These are phyloP conservation scores for Fraxinus anomala DNA, from an alignment of 257 asterid genomes.

Conservation along the genomic window DNA sequence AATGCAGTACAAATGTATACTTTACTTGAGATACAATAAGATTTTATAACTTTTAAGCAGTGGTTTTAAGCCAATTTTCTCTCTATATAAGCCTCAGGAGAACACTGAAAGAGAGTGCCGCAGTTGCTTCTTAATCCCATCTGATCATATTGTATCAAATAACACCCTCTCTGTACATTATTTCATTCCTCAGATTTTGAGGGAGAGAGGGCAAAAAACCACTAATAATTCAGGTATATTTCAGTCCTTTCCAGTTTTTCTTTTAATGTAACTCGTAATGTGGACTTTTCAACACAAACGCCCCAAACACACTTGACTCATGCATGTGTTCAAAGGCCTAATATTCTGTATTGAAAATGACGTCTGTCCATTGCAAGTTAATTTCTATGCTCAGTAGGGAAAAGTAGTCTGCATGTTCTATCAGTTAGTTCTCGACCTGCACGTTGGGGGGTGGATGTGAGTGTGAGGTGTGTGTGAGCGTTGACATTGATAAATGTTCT, in stretches of 20 bases:
- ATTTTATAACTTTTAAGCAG: constrained; percentile 17
- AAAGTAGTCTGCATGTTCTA: not conserved
- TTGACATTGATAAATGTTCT: not conserved
- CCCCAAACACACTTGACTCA: not conserved
- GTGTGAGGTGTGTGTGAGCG: not conserved
- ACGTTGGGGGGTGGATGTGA: not conserved
- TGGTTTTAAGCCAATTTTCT: constrained; percentile 13
- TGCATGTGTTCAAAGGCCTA: not conserved
- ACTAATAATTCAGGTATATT: constrained; percentile 36
- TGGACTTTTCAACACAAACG: not conserved
- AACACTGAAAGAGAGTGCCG: constrained; percentile 43
- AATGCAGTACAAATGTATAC: constrained; percentile 31
- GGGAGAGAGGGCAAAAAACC: constrained; percentile 28
- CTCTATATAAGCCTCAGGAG: constrained; percentile 39
- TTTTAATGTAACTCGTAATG: constrained; percentile 2
- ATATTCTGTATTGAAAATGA: not conserved
- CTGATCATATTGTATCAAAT: constrained; percentile 31
- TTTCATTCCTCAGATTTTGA: constrained; percentile 34
- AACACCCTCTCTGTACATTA: constrained; percentile 48
- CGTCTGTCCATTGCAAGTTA: not conserved
- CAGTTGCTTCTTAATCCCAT: constrained; percentile 50
- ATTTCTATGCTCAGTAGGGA: not conserved
- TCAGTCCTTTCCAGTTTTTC: not conserved
- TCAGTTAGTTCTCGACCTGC: not conserved
- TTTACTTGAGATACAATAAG: constrained; percentile 14